These are phyloP conservation scores for Phyllosticta paracitricarpa DNA, from an alignment of 2,329 filamentous ascomycete genomes.

Conservation along the genomic window DNA sequence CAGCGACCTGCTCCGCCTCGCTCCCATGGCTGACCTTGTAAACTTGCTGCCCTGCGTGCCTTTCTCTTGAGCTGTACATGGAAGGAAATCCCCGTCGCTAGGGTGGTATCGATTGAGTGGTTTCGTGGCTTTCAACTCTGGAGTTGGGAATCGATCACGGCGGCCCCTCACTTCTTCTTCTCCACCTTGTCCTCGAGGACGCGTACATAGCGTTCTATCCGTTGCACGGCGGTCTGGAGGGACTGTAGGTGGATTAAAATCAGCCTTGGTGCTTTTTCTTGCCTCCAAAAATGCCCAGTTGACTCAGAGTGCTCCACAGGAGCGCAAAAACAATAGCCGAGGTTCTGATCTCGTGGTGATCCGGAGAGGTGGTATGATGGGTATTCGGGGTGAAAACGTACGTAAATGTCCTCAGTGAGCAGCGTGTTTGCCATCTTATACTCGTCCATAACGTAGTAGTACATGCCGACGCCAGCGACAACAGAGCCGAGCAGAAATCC, in stretches of 20 bases:
- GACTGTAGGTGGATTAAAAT: slow-evolving; percentile 45
- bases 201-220: slow-evolving; percentile 74
- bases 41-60: background rate
- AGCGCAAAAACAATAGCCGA: background rate
- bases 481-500: slow-evolving; percentile 84
- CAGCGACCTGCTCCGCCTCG: background rate
- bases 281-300: background rate
- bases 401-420: slow-evolving; percentile 90
- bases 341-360: background rate
- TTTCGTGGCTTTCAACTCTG: slow-evolving; percentile 15
- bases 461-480: slow-evolving; percentile 68
- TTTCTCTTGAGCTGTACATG: background rate
- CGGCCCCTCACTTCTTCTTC: slow-evolving; percentile 6
- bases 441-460: slow-evolving; percentile 87
- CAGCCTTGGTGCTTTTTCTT: background rate
- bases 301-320: background rate
- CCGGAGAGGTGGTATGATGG: background rate
- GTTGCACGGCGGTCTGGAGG: slow-evolving; percentile 76
- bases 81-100: background rate
- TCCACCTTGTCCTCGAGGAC: slow-evolving; percentile 73
- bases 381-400: slow-evolving; percentile 42
- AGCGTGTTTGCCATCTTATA: slow-evolving; percentile 91
- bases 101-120: background rate
- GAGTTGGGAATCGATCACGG: slow-evolving; percentile 12
- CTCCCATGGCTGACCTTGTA: background rate